phyloP scores from a whole-genome alignment of 2,329 filamentous ascomycete genomes.

The Leptographium procerum region DNA sequence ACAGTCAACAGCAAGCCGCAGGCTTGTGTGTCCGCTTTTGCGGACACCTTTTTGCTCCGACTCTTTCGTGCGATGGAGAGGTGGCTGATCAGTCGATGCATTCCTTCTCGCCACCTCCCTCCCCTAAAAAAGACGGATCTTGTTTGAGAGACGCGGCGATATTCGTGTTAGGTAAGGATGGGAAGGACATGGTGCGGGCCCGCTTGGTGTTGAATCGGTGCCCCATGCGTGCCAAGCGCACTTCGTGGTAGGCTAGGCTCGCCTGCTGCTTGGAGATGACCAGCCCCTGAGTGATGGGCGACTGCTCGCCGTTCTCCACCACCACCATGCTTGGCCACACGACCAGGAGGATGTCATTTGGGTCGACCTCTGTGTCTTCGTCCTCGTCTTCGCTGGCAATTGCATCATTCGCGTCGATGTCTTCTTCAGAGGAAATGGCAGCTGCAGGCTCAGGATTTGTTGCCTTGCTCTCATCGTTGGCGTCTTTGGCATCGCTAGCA shows the following conservation, averaged over 20 bases:
- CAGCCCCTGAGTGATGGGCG: conserved; percentile 22
- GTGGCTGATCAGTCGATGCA: conserved; percentile 1
- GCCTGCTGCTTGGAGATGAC: conserved; percentile 24
- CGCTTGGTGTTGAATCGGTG: conserved; percentile 3
- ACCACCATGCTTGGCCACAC: conserved; percentile 24
- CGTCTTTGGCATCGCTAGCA: not conserved
- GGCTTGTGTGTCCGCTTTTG: too few relatives aligned
- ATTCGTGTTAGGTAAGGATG: not conserved
- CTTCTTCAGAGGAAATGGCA: too few relatives aligned
- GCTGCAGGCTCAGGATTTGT: too few relatives aligned
- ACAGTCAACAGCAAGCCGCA: too few relatives aligned
- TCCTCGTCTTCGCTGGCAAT: not conserved
- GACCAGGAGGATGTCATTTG: conserved; percentile 21
- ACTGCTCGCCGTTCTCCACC: conserved; percentile 21
- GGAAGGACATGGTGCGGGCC: conserved; percentile 11
- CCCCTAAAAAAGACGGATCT: conserved; percentile 8
- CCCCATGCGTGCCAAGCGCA: conserved; percentile 1
- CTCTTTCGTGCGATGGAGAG: not conserved
- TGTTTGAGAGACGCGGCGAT: not conserved
- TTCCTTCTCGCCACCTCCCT: conserved; percentile 4
- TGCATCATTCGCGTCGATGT: too few relatives aligned
- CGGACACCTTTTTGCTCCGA: not conserved
- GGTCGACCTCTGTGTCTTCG: conserved; percentile 2
- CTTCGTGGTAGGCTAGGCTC: conserved; percentile 5
- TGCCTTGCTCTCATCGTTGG: not conserved